Base-by-base conservation (phyloP, 768 basidiomycete genomes). In the Obba rivulosa region DNA sequence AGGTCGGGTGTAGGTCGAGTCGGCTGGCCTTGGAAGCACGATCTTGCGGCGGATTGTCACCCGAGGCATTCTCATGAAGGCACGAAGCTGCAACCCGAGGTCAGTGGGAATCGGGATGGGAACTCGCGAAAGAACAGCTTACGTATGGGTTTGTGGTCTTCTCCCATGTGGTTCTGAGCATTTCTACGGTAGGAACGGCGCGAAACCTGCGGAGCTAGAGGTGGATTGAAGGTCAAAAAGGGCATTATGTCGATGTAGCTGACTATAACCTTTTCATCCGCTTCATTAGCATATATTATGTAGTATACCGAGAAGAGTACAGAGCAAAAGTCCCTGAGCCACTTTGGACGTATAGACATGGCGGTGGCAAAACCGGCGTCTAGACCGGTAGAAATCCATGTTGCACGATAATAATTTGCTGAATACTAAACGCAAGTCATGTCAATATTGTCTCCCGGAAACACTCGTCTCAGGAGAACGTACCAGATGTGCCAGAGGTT, bases 351-450 rank as follows among this genome's bases (percentile, higher is more conserved):
- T 48, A 99, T 90, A 2, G 81, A 73, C 88, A 95, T 92, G 11
- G 95, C 94, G 0, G 93, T 93, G 0, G 93, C 93, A 61, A 98
- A 97, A 1, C 94, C 96, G 2, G 94, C 92, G 62, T 99, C 96
- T n/a, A 97, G 73, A 2, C 93, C 94, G 0, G 90, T 95, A 42
- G 69, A 80, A 49, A 99, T 84, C 87, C 93, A 99, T 44, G 94
- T 95, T 8, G 93, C 95, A 21, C 96, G 86, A 69, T 94, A 95
- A 67, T 93, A 96, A 2, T 90, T 87, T 0, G 89, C 79, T 3
- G 92, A 88, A 62, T 96, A 95, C 92, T 93, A 54, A 10, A 43
- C 45, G 43, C 5, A 50, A 43, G 45, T 52, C 43, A 49, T 47
- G 23, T 38, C 42, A 37, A 43, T 39, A 25, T 45, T 38, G 24